Evolutionary conservation across 208 protist genomes (phyloP), one percentile per base, ranked within the genome.

Genomic region (Lotmaria passim): DNA sequence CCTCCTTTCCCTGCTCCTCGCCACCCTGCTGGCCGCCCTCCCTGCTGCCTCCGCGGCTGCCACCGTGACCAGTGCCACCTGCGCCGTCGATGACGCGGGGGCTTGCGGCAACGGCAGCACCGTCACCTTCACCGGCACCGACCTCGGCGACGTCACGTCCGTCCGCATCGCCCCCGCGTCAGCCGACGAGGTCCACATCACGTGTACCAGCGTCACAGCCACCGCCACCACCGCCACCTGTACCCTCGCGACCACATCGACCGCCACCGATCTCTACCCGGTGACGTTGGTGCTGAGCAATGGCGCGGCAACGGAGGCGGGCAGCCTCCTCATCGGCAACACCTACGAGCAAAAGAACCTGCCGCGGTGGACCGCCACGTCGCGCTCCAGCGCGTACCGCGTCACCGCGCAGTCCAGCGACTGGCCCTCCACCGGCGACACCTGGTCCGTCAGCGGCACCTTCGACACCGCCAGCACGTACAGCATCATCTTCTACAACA

Each of bases 401-500:
- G 73, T 83, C 21, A 66, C 48, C 4, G 68, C 64, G 1, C 50
- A 72, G 34, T 83, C 78, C 28, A 65, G 44, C 39, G 28, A 43
- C 52, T 75, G 48, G 67, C 60, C 62, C 64, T 53, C 63, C 52
- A 77, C 68, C 31, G 78, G 78, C 51, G 70, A 71, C 19, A 23
- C 34, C 10, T 80, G 73, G 78, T 62, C 41, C 19, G 39, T 79
- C 52, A 56, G 30, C 46, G 78, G 78, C 58, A 76, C 64, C 59
- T 83, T 80, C 57, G 64, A 77, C 53, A 6, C 69, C 73, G n/a
- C n/a, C n/a, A n/a, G n/a, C n/a, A n/a, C n/a, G n/a, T n/a, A n/a
- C n/a, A n/a, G n/a, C n/a, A n/a, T 83, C 31, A 6, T 70, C 58
- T 80, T 83, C 61, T 83, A 83, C 73, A 77, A 79, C 55, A 48